These are phyloP conservation scores for Corchorus olitorius DNA, from an alignment of 345 rosid genomes.

Conservation along the genomic window DNA sequence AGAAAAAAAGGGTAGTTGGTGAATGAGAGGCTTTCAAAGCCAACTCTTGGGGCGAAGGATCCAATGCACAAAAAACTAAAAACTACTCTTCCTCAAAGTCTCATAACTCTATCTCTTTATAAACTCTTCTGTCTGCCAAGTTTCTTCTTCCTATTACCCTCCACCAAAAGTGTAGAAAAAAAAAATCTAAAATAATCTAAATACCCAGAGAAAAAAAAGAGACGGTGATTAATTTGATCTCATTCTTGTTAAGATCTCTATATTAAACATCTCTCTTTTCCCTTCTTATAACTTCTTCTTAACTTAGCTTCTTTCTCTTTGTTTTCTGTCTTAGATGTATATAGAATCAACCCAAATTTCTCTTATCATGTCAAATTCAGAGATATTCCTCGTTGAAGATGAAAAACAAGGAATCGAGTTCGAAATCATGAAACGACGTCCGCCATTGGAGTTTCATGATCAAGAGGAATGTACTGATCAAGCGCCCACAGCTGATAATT, in stretches of 20 bases:
- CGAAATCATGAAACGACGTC: conserved; percentile 30
- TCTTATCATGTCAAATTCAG: conserved; percentile 36
- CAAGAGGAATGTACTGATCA: neutral
- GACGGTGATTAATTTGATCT: conserved; percentile 1
- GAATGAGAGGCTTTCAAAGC: conserved; percentile 38
- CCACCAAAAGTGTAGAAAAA: conserved; percentile 8
- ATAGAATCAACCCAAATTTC: conserved; percentile 11
- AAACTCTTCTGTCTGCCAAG: neutral
- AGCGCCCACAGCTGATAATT: neutral
- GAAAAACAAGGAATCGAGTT: conserved; percentile 33
- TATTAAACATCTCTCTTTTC: neutral
- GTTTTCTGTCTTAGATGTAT: conserved; percentile 2
- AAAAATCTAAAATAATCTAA: neutral
- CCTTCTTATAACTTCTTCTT: neutral
- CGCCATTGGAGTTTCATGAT: conserved; percentile 14
- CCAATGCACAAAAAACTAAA: conserved; percentile 35
- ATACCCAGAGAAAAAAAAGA: neutral
- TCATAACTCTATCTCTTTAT: conserved; percentile 1
- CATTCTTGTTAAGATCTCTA: neutral
- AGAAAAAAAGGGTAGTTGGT: conserved; percentile 7
- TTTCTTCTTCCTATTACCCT: conserved; percentile 11
- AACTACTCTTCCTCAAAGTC: neutral
- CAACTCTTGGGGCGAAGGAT: conserved; percentile 29
- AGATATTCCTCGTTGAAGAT: conserved; percentile 32
- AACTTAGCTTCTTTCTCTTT: conserved; percentile 9